Evolutionary conservation across 495 filamentous ascomycete genomes (phyloP), one percentile per base, ranked within the genome.

Genomic region (Hypoxylon perforatum): DNA sequence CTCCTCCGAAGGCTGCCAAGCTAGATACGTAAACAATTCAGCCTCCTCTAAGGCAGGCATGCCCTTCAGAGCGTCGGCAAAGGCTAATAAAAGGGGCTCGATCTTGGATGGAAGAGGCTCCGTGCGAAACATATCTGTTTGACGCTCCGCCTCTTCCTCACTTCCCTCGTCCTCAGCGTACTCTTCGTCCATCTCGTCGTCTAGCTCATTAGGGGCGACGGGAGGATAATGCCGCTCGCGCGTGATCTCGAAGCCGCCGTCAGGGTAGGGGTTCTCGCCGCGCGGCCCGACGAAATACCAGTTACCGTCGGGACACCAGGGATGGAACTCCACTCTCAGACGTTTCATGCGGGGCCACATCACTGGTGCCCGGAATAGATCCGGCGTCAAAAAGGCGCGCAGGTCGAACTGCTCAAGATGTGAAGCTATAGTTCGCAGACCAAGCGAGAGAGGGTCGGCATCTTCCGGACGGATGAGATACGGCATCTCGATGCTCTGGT

Each of bases 271-370:
- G 46, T 73, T 61, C 55, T 72, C 73, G 14, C 50, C 68, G 39
- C 73, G 38, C 51, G 68, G 73, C 22, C 73, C 71, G 51, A 60
- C 67, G 54, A 75, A 73, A 55, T 75, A 73, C 73, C 71, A 75
- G 23, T 57, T 48, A 42, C 73, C 71, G 49, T 71, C 62, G 36
- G 71, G 73, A 48, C 67, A 65, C 46, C 70, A 75, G 8, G 70
- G 67, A 60, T 75, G 67, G 61, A 75, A 71, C 61, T 75, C 70
- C 12, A 73, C 67, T 0, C 51, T 42, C 52, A 75, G 70, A 58
- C 70, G 73, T 58, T 60, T 67, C 73, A 75, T 73, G 48, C 36
- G 60, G 51, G 57, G 41, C 73, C 70, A 73, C 49, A 44, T 65
- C 54, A 72, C 69, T 28, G 48, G 71, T 59, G 59, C 54, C 42